A percentile compares a stretch with the other conserved stretches of the same genome.
Evolutionary conservation across 2,329 filamentous ascomycete genomes (phyloP).

Genomic region (Emericellopsis cladophorae): DNA sequence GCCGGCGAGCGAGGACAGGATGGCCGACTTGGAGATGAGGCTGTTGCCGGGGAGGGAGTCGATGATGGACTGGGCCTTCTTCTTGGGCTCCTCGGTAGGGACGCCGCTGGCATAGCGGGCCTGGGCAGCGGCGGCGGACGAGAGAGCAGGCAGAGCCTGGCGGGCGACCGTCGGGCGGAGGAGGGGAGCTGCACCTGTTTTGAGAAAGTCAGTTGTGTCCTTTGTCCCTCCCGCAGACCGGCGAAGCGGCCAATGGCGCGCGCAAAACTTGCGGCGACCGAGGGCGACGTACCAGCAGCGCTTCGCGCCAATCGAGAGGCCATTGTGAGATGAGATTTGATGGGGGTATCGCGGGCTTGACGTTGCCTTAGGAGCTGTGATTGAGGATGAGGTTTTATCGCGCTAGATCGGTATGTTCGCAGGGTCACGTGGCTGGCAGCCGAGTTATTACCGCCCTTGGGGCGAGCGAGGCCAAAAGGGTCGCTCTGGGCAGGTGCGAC

Average conservation of each 20-base stretch:
- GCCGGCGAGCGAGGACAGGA: constrained; percentile 86
- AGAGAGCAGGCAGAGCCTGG: constrained; percentile 63
- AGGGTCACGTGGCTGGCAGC: constrained; percentile 20
- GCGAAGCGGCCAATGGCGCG: constrained; percentile 14
- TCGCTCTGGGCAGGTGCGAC: background rate
- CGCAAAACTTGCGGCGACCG: constrained; percentile 6
- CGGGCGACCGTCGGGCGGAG: constrained; percentile 71
- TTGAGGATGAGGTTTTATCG: constrained; percentile 39
- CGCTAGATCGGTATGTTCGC: constrained; percentile 23
- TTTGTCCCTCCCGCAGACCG: constrained; percentile 6
- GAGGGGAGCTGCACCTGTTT: constrained; percentile 65
- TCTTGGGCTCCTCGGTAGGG: constrained; percentile 80
- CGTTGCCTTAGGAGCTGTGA: constrained; percentile 30
- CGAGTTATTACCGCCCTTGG: constrained; percentile 1
- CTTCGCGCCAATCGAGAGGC: constrained; percentile 94
- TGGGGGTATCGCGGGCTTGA: constrained; percentile 33
- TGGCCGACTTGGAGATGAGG: constrained; percentile 89
- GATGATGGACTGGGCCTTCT: constrained; percentile 91
- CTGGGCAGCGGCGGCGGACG: constrained; percentile 37
- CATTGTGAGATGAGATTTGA: constrained; percentile 63
- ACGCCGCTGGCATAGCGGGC: constrained; percentile 64
- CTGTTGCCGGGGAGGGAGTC: constrained; percentile 87
- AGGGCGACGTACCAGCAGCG: constrained; percentile 67
- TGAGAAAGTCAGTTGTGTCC: too few relatives aligned
- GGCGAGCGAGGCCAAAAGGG: background rate